A percentile compares a stretch with the other conserved stretches of the same genome.
Evolutionary conservation across 2,329 filamentous ascomycete genomes (phyloP).

Genomic region (Dactylellina sp.): DNA sequence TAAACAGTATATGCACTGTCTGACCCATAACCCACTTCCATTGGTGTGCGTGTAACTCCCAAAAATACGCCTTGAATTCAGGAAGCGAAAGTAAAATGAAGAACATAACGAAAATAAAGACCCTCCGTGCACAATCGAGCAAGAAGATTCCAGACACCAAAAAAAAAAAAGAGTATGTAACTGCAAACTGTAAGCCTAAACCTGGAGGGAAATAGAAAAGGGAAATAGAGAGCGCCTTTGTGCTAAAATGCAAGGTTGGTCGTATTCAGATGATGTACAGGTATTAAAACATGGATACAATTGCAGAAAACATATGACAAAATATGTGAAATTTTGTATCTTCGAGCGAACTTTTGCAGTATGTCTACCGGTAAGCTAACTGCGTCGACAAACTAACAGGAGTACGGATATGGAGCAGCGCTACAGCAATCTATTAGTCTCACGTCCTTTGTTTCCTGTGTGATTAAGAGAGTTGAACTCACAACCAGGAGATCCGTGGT

Average conservation of each 20-base stretch:
- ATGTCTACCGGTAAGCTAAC: slow-evolving; percentile 34
- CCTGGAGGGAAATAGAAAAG: slow-evolving; percentile 16
- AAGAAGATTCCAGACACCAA: slow-evolving; percentile 14
- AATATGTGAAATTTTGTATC: slow-evolving; percentile 27
- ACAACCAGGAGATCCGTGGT: slow-evolving; percentile 50
- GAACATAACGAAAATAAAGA: slow-evolving; percentile 46
- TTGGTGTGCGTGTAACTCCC: slow-evolving; percentile 39
- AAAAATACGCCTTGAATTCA: slow-evolving; percentile 59
- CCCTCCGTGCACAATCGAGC: slow-evolving; percentile 23
- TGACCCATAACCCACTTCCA: slow-evolving; percentile 23
- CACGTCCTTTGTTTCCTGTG: neutral
- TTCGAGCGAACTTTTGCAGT: neutral
- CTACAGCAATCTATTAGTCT: slow-evolving; percentile 32
- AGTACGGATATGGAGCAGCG: slow-evolving; percentile 40
- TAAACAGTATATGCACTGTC: slow-evolving; percentile 30
- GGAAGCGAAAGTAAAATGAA: slow-evolving; percentile 25
- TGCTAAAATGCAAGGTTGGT: neutral
- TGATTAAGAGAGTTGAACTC: slow-evolving; percentile 22
- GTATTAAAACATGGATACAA: slow-evolving; percentile 15
- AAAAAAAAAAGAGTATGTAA: slow-evolving; percentile 17
- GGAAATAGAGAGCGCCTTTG: slow-evolving; percentile 7
- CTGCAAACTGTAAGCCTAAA: slow-evolving; percentile 15
- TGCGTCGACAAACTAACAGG: slow-evolving; percentile 48
- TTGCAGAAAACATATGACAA: neutral
- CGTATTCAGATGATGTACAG: slow-evolving; percentile 16